phyloP scores from a whole-genome alignment of 495 filamentous ascomycete species.

The Penicillium daleae region DNA sequence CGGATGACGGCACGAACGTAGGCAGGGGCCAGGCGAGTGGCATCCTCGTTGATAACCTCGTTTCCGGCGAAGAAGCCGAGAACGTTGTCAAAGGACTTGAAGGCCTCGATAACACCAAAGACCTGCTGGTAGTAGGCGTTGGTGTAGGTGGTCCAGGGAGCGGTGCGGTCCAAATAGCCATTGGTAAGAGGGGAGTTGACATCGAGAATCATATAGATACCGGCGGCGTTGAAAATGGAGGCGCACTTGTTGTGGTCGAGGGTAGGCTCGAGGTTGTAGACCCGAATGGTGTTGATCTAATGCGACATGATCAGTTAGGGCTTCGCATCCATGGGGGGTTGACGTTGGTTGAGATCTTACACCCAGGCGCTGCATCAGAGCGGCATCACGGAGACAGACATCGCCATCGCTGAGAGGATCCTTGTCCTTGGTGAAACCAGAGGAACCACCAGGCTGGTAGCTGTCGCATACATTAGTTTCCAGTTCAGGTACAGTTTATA shows the following conservation, averaged over 20 bases:
- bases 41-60: slow-evolving; percentile 82
- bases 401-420: slow-evolving; percentile 79
- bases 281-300: slow-evolving; percentile 85
- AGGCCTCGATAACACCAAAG: slow-evolving; percentile 89
- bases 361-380: slow-evolving; percentile 84
- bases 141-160: slow-evolving; percentile 73
- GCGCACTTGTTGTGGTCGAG: slow-evolving; percentile 88
- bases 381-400: slow-evolving; percentile 86
- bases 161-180: slow-evolving; percentile 71
- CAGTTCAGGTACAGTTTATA: not conserved
- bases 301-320: not conserved
- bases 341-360: slow-evolving; percentile 30
- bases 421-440: slow-evolving; percentile 69
- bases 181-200: slow-evolving; percentile 89
- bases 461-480: slow-evolving; percentile 34
- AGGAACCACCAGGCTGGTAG: slow-evolving; percentile 89
- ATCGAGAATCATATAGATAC: slow-evolving; percentile 74
- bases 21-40: slow-evolving; percentile 39
- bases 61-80: slow-evolving; percentile 94
- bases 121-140: slow-evolving; percentile 76
- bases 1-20: slow-evolving; percentile 70
- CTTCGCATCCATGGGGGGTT: too few species aligned
- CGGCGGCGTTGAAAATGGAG: slow-evolving; percentile 86
- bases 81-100: slow-evolving; percentile 90
- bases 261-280: slow-evolving; percentile 87